A percentile compares a stretch with the other conserved stretches of the same genome.
phyloP scores from a whole-genome alignment of 1,139 yeast genomes.

The Hyphopichia fennica region DNA sequence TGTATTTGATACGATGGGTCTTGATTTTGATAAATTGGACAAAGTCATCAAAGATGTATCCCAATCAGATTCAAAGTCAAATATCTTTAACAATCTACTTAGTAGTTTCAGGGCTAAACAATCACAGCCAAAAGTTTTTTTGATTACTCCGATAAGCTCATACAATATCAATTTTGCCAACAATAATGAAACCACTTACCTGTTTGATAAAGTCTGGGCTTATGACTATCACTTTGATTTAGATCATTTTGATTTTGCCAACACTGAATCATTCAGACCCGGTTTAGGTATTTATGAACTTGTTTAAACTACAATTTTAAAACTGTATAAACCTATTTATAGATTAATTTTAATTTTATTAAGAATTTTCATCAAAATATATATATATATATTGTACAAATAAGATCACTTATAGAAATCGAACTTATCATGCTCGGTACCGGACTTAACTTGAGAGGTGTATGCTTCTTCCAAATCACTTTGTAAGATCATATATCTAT shows the following conservation, averaged over 20 bases:
- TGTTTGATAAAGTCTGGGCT: constrained; percentile 39
- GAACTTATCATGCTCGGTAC: constrained; percentile 93
- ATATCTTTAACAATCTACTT: neutral
- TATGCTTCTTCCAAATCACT: constrained; percentile 97
- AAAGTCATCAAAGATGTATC: constrained; percentile 12
- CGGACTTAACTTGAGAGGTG: constrained; percentile 93
- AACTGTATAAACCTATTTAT: neutral
- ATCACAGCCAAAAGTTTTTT: constrained; percentile 17
- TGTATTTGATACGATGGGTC: constrained; percentile 61
- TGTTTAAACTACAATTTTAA: constrained; percentile 9
- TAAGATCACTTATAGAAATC: constrained; percentile 81
- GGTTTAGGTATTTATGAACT: constrained; percentile 60
- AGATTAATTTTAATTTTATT: neutral
- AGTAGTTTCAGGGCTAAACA: constrained; percentile 4
- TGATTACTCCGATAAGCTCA: constrained; percentile 54
- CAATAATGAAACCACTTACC: constrained; percentile 5
- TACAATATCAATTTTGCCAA: constrained; percentile 21
- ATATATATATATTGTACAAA: constrained; percentile 2
- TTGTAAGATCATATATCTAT: constrained; percentile 93
- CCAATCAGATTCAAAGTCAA: neutral
- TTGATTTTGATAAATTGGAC: constrained; percentile 28
- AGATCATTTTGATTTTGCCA: constrained; percentile 62
- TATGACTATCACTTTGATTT: constrained; percentile 56
- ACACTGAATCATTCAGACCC: constrained; percentile 48
- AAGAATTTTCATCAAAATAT: constrained; percentile 1